These are phyloP conservation scores for Monosporascus sp. DNA, from an alignment of 2,329 filamentous ascomycete genomes.

Conservation along the genomic window DNA sequence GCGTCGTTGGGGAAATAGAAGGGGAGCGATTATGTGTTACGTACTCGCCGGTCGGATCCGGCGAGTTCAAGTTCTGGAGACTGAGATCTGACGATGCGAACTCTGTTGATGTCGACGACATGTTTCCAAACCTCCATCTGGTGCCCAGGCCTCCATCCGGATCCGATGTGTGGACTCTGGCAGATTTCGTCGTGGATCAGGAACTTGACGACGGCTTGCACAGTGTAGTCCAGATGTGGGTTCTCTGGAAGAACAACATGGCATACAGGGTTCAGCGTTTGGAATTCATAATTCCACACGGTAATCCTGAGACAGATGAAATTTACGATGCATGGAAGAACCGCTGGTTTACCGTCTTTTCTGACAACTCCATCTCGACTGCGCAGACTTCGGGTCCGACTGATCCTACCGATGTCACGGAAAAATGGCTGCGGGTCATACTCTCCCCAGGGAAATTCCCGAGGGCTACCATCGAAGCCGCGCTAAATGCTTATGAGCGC, in stretches of 20 bases:
- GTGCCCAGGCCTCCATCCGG: conserved; percentile 64
- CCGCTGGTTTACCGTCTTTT: conserved; percentile 65
- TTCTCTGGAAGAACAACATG: conserved; percentile 80
- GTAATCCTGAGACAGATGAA: conserved; percentile 41
- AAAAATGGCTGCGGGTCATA: conserved; percentile 82
- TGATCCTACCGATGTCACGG: conserved; percentile 64
- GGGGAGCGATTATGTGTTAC: conserved; percentile 62
- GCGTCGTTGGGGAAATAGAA: conserved; percentile 55
- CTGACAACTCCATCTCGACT: conserved; percentile 50
- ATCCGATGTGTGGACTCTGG: conserved; percentile 73
- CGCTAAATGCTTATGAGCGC: conserved; percentile 74
- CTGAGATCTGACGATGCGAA: conserved; percentile 61
- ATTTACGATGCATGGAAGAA: conserved; percentile 56
- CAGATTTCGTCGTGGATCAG: conserved; percentile 59
- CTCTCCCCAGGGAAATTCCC: conserved; percentile 81
- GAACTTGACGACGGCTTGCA: neutral
- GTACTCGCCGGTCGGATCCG: conserved; percentile 80
- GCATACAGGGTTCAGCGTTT: conserved; percentile 70
- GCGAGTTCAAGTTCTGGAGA: conserved; percentile 92
- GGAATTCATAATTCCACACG: conserved; percentile 48
- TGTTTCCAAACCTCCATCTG: conserved; percentile 59
- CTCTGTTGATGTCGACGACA: conserved; percentile 61
- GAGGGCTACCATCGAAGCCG: conserved; percentile 72
- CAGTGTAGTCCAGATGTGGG: conserved; percentile 51
- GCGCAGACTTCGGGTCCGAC: conserved; percentile 55